phyloP scores from a whole-genome alignment of 371 early-diverging fungal genomes.

The Synchytrium microbalum region DNA sequence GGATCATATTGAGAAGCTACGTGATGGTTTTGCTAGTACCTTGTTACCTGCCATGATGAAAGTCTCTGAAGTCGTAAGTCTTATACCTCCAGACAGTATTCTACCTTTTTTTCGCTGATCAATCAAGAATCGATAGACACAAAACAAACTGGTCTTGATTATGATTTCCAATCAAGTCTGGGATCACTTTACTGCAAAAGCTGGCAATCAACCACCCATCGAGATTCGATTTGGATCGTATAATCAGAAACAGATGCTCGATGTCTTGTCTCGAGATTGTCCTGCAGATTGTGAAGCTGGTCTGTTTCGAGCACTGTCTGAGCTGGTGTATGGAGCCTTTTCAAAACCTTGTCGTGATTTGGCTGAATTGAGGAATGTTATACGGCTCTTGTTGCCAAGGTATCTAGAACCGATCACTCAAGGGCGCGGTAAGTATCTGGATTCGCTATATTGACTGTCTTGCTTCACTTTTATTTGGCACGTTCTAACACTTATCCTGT shows the following conservation, averaged over 20 bases:
- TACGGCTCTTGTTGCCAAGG: slow-evolving; percentile 66
- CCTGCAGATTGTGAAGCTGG: slow-evolving; percentile 44
- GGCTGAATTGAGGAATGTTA: slow-evolving; percentile 75
- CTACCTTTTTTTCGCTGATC: background rate
- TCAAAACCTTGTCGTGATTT: slow-evolving; percentile 70
- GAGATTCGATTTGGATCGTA: slow-evolving; percentile 65
- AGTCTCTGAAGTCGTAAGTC: slow-evolving; percentile 57
- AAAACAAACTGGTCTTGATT: slow-evolving; percentile 56
- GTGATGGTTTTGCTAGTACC: slow-evolving; percentile 54
- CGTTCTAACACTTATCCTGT: background rate
- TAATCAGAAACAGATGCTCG: slow-evolving; percentile 50
- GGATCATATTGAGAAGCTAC: slow-evolving; percentile 74
- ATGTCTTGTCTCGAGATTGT: slow-evolving; percentile 63
- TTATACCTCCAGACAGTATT: background rate
- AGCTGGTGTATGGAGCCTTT: slow-evolving; percentile 67
- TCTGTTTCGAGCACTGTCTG: slow-evolving; percentile 58
- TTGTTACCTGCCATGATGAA: slow-evolving; percentile 61
- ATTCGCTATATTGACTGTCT: background rate
- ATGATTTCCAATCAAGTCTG: slow-evolving; percentile 65
- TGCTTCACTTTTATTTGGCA: background rate
- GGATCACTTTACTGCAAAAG: slow-evolving; percentile 67
- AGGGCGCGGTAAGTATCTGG: slow-evolving; percentile 47
- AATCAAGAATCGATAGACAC: slow-evolving; percentile 32
- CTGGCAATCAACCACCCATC: slow-evolving; percentile 55
- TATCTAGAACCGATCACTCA: slow-evolving; percentile 70